phyloP scores from a whole-genome alignment of 2,329 filamentous ascomycete genomes.

The Bisporella sp. region DNA sequence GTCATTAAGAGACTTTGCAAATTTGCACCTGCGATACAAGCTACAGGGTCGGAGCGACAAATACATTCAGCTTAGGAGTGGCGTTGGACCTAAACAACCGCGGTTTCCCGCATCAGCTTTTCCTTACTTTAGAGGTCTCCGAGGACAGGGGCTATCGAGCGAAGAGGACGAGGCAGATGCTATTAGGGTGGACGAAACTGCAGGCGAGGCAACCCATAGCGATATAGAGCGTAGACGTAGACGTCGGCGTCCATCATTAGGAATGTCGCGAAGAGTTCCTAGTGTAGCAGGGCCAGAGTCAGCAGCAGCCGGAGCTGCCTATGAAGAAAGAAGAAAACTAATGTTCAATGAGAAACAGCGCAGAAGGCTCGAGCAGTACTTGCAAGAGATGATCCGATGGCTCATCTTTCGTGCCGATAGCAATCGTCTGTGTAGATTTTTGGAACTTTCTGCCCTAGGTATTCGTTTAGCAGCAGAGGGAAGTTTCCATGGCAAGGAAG shows the following conservation, averaged over 20 bases:
- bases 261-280: constrained; percentile 39
- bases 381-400: constrained; percentile 91
- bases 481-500: constrained; percentile 97
- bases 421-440: constrained; percentile 90
- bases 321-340: constrained; percentile 10
- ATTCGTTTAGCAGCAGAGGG: constrained; percentile 91
- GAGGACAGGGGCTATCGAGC: constrained; percentile 64
- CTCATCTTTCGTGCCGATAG: constrained; percentile 95
- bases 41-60: constrained; percentile 78
- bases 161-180: constrained; percentile 55
- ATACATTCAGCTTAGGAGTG: constrained; percentile 63
- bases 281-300: constrained; percentile 30
- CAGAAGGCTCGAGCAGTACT: constrained; percentile 78
- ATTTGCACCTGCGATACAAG: constrained; percentile 91
- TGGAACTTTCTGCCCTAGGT: constrained; percentile 89
- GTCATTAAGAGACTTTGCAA: constrained; percentile 82
- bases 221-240: constrained; percentile 54
- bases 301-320: constrained; percentile 2
- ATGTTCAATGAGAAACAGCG: constrained; percentile 76
- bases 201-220: constrained; percentile 58
- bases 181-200: constrained; percentile 36
- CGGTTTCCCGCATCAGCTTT: constrained; percentile 86
- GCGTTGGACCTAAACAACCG: constrained; percentile 72
- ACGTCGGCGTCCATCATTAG: constrained; percentile 42
- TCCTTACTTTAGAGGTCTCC: constrained; percentile 77